These are phyloP conservation scores for Coffea humblotiana DNA, from an alignment of 305 asterid species.

Conservation along the genomic window DNA sequence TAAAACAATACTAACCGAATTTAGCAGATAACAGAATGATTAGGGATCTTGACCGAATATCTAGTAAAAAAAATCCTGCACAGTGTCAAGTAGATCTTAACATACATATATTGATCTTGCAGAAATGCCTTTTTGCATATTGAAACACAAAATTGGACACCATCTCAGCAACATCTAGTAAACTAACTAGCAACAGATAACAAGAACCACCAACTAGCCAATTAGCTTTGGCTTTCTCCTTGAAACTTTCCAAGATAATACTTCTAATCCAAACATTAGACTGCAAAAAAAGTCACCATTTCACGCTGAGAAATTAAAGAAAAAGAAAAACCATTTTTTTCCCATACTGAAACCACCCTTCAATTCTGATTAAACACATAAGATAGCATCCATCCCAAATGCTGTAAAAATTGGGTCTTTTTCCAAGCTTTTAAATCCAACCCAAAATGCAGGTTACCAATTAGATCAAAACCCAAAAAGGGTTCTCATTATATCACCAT, in stretches of 20 bases:
- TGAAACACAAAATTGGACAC: background rate
- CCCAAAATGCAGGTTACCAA: background rate
- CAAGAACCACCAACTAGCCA: background rate
- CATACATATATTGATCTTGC: too few relatives aligned
- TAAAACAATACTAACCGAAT: too few relatives aligned
- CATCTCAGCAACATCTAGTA: background rate
- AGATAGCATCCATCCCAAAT: background rate
- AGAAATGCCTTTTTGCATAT: too few relatives aligned
- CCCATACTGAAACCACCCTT: background rate
- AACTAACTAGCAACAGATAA: background rate
- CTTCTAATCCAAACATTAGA: background rate
- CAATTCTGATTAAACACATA: background rate
- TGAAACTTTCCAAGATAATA: background rate
- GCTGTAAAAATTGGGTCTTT: background rate
- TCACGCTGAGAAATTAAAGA: too few relatives aligned
- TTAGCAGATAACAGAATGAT: too few relatives aligned
- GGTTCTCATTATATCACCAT: background rate
- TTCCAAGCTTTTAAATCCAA: too few relatives aligned
- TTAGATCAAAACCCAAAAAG: background rate
- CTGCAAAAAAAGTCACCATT: background rate
- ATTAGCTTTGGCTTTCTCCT: background rate
- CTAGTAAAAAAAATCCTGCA: too few relatives aligned
- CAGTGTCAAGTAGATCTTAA: too few relatives aligned
- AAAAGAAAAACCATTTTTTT: too few relatives aligned
- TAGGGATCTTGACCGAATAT: too few relatives aligned